A percentile compares a stretch with the other conserved stretches of the same genome.
Evolutionary conservation across 257 asterid genomes (phyloP).

Genomic region (Ligustrum vulgare): DNA sequence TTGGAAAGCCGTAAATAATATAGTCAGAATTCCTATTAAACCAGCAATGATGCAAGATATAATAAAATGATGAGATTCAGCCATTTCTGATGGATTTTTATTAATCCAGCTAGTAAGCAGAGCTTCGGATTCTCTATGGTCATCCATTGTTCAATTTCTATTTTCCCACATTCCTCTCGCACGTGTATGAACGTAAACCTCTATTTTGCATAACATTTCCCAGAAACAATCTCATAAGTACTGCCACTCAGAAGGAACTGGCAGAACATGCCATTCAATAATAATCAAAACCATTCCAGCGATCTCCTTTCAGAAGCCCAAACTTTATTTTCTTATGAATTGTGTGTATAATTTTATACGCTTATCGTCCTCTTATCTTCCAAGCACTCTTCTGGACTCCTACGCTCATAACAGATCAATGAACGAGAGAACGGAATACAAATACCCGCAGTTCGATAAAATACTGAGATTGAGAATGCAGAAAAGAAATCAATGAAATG

Average conservation of each 20-base stretch:
- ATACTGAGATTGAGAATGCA: constrained; percentile 18
- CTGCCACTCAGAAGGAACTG: constrained; percentile 18
- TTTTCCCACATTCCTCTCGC: constrained; percentile 26
- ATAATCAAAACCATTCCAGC: constrained; percentile 15
- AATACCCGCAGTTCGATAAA: constrained; percentile 10
- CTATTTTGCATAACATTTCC: constrained; percentile 17
- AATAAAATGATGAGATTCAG: constrained; percentile 71
- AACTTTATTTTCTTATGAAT: constrained; percentile 7
- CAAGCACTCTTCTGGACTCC: constrained; percentile 5
- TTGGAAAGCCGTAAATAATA: constrained; percentile 78
- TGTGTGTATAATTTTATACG: not conserved
- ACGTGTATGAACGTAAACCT: constrained; percentile 13
- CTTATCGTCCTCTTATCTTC: constrained; percentile 23
- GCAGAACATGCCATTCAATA: not conserved
- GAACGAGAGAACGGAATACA: constrained; percentile 22
- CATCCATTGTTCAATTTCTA: constrained; percentile 65
- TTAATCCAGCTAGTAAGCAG: constrained; percentile 68
- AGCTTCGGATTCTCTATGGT: constrained; percentile 62
- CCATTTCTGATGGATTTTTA: constrained; percentile 67
- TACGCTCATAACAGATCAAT: constrained; percentile 6
- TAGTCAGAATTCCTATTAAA: constrained; percentile 73
- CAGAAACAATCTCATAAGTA: constrained; percentile 21
- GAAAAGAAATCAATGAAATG: constrained; percentile 1
- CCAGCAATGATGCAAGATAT: constrained; percentile 76
- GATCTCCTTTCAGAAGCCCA: constrained; percentile 11